Percentiles rank a stretch among this genome's conserved stretches.
Evolutionary conservation across 179 eudicot species (phyloP).

Genomic region (Spergularia azorica): DNA sequence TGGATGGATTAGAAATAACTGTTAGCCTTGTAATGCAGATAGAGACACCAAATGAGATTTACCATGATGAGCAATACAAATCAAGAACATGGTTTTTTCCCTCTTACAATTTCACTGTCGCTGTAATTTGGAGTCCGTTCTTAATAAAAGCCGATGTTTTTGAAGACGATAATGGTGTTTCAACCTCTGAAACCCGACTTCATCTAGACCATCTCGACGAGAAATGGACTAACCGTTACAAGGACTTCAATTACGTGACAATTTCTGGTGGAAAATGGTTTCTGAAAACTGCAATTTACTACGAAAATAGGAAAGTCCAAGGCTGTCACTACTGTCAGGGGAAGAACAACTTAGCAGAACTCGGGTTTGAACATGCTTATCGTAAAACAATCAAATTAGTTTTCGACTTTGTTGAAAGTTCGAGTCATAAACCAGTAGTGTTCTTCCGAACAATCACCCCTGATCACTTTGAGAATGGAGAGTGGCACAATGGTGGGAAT

Average conservation of each 20-base stretch:
- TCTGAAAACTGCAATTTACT: constrained; percentile 68
- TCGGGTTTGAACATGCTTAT: constrained; percentile 63
- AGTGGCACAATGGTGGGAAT: constrained; percentile 78
- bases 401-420: constrained; percentile 39
- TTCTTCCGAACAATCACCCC: constrained; percentile 65
- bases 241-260: constrained; percentile 50
- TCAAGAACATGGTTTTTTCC: constrained; percentile 69
- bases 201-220: constrained; percentile 66
- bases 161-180: constrained; percentile 67
- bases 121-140: constrained; percentile 78
- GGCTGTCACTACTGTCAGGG: constrained; percentile 78
- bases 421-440: constrained; percentile 43
- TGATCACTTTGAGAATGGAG: constrained; percentile 85
- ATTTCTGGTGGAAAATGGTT: constrained; percentile 87
- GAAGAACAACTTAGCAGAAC: constrained; percentile 52
- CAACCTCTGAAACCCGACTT: constrained; percentile 51
- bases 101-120: constrained; percentile 55
- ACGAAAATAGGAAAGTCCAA: constrained; percentile 53
- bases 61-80: constrained; percentile 63
- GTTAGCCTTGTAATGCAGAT: constrained; percentile 40
- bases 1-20: not conserved
- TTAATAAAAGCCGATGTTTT: constrained; percentile 56
- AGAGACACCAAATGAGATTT: constrained; percentile 60
- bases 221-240: constrained; percentile 54
- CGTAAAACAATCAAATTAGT: constrained; percentile 42